Percentiles rank a stretch among this genome's conserved stretches.
phyloP scores from a whole-genome alignment of 257 asterid species.

The Jasminum sambac region DNA sequence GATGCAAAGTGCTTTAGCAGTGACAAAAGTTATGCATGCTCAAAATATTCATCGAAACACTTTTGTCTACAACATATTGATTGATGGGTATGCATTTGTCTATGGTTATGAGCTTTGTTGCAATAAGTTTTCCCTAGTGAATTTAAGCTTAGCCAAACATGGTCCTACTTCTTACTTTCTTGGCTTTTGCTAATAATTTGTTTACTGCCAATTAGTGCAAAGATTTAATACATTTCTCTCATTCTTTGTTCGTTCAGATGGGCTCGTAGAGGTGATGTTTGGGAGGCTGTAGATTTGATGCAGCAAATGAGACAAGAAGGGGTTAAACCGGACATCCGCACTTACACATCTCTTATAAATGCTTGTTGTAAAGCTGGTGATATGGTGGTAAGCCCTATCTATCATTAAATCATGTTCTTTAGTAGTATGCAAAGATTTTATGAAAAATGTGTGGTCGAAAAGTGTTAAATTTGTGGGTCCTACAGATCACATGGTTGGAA shows the following conservation, averaged over 20 bases:
- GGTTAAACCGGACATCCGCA: slow-evolving; percentile 92
- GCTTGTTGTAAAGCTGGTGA: slow-evolving; percentile 99
- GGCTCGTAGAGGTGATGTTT: slow-evolving; percentile 99
- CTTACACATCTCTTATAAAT: slow-evolving; percentile 87
- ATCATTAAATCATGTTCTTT: neutral
- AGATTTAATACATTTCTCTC: neutral
- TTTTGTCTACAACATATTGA: slow-evolving; percentile 85
- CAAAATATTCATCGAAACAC: slow-evolving; percentile 81
- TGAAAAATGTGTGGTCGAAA: too few species aligned
- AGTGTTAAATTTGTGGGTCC: too few species aligned
- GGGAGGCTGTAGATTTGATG: slow-evolving; percentile 99
- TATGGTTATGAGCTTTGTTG: neutral
- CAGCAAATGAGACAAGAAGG: slow-evolving; percentile 96
- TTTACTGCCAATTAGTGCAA: neutral
- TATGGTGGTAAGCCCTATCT: slow-evolving; percentile 61
- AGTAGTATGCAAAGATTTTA: neutral
- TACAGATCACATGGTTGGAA: too few species aligned
- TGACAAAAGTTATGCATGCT: slow-evolving; percentile 85
- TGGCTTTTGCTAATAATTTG: neutral
- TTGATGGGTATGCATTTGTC: slow-evolving; percentile 71
- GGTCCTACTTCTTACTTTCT: neutral
- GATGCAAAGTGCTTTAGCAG: slow-evolving; percentile 99
- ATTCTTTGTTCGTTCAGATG: slow-evolving; percentile 49
- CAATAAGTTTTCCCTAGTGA: neutral
- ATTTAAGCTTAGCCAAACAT: neutral